Evolutionary conservation across 805 yeast genomes (phyloP).

Genomic region (Vanderwaltozyma verrucispora): DNA sequence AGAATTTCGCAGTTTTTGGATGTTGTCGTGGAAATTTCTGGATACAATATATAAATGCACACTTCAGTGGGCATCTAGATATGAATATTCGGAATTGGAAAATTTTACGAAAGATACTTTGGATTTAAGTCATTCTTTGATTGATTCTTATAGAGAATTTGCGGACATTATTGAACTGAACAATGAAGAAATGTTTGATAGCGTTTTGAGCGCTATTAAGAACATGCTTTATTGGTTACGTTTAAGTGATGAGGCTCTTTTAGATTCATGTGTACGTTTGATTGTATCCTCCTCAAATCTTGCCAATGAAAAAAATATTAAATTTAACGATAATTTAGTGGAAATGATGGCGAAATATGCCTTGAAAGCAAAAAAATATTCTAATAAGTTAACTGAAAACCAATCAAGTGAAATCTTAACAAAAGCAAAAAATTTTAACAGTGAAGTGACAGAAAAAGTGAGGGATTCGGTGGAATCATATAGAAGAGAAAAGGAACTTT

Average conservation of each 20-base stretch:
- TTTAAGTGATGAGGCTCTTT: constrained; percentile 64
- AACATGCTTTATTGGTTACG: constrained; percentile 73
- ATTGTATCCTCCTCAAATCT: constrained; percentile 57
- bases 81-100: constrained; percentile 45
- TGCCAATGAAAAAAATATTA: constrained; percentile 43
- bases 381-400: constrained; percentile 56
- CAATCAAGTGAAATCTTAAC: constrained; percentile 56
- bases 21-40: constrained; percentile 58
- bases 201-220: constrained; percentile 51
- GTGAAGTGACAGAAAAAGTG: constrained; percentile 42
- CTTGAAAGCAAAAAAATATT: constrained; percentile 52
- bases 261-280: constrained; percentile 56
- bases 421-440: constrained; percentile 48
- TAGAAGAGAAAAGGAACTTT: constrained; percentile 24
- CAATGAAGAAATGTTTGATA: constrained; percentile 34
- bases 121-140: constrained; percentile 59
- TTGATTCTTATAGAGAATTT: constrained; percentile 55
- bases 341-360: constrained; percentile 53
- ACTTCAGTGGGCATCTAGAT: constrained; percentile 61
- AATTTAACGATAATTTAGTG: constrained; percentile 43
- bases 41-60: constrained; percentile 59
- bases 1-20: constrained; percentile 48
- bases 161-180: constrained; percentile 29
- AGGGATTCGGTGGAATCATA: constrained; percentile 33
- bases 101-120: constrained; percentile 83